Evolutionary conservation across 371 early-diverging fungal genomes (phyloP).

Genomic region (Lichtheimia hyalospora): DNA sequence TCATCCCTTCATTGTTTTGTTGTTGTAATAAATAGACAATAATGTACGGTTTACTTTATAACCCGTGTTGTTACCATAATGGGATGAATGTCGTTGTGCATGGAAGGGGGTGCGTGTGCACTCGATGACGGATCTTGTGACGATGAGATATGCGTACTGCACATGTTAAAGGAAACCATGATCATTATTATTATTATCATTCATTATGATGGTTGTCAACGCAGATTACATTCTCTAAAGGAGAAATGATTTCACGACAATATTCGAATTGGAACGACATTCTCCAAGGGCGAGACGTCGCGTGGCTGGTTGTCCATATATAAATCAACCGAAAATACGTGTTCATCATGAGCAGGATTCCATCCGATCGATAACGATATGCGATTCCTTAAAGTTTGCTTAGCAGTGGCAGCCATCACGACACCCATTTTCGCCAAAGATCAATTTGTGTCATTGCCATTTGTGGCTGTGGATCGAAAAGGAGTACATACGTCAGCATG

Average conservation of each 20-base stretch:
- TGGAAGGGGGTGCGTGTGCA: too few species aligned
- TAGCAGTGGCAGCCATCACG: neutral
- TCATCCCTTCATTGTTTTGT: too few species aligned
- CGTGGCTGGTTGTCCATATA: neutral
- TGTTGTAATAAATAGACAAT: too few species aligned
- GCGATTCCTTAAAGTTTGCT: neutral
- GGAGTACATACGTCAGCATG: conserved; percentile 5
- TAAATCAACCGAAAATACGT: neutral
- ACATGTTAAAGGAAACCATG: too few species aligned
- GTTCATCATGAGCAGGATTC: neutral
- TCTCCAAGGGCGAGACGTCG: neutral
- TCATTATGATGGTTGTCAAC: too few species aligned
- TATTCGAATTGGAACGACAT: conserved; percentile 8
- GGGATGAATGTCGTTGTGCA: too few species aligned
- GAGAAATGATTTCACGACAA: neutral
- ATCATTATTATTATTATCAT: too few species aligned
- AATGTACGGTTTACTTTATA: too few species aligned
- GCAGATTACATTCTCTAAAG: too few species aligned
- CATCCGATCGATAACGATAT: neutral
- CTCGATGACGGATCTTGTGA: too few species aligned
- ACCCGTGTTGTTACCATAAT: too few species aligned
- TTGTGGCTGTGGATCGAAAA: conserved; percentile 17
- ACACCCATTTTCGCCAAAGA: neutral
- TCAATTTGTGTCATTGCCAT: conserved; percentile 15
- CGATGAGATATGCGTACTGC: too few species aligned